Base-by-base conservation (phyloP, 1,284 basidiomycete species). In the Boletellus dicymbophilus region DNA sequence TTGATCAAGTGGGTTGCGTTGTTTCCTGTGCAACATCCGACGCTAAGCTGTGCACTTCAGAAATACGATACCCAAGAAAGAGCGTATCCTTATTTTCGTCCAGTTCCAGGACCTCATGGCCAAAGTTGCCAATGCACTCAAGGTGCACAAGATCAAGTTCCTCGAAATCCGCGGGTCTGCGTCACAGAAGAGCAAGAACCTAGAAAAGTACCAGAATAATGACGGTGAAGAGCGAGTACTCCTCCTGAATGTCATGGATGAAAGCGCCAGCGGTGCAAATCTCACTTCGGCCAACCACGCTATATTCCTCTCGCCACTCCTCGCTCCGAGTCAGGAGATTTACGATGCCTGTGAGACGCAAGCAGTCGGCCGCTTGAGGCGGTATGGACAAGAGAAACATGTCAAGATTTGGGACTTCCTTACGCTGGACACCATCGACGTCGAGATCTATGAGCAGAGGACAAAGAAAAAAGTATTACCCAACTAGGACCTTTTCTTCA, bases 271-370 rank as follows among this genome's bases (percentile, higher is more conserved):
- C 44, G 95, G 95, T 44, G 86, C 92, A 56, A 98, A 98, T 67
- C 71, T 98, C 61, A 97, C 95, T 2, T 86, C 83, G 18, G 95
- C 95, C 15, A 98, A 95, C 72, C 93, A 96, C 62, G 95, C 93
- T 30, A 89, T 98, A 65, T 98, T 98, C 79, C 75, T 98, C 44
- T 95, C 92, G 4, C 95, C 95, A 3, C 77, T 98, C 28, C 84
- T 95, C 20, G 82, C 92, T 18, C 76, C 80, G 26, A 78, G 84
- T 21, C 80, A 88, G 69, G 90, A 90, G 67, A 89, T 89, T 49
- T 96, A 95, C 66, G 80, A 85, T 27, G 90, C 93, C 26, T 87
- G 83, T 58, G 91, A 92, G 69, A 96, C 90, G 0, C 94, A 97
- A 67, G 94, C 94, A 0, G 85, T 95, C 38, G 94, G 94, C 47